These are phyloP conservation scores for Heracleum sosnowskyi DNA, from an alignment of 129 eudicot species.

Conservation along the genomic window DNA sequence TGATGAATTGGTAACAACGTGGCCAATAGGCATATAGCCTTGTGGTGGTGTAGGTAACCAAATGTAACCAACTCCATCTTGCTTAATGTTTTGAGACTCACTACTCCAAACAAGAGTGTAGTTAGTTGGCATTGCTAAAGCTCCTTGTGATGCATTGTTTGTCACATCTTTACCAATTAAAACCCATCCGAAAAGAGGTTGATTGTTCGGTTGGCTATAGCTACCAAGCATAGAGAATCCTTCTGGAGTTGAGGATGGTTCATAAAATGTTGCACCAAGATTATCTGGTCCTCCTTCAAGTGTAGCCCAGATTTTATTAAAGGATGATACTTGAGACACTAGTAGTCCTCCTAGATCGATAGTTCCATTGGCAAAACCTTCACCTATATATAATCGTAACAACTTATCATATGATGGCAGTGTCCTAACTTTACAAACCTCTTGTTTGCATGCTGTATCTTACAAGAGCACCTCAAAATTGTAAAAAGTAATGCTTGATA, in stretches of 20 bases:
- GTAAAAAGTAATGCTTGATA: background rate
- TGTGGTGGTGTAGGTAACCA: slow-evolving; percentile 43
- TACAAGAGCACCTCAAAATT: background rate
- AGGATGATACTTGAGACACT: slow-evolving; percentile 25
- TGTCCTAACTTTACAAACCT: background rate
- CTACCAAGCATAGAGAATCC: slow-evolving; percentile 38
- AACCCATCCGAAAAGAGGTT: slow-evolving; percentile 21
- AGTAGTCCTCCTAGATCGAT: slow-evolving; percentile 48
- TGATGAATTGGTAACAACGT: slow-evolving; percentile 36
- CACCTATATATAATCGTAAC: slow-evolving; percentile 18
- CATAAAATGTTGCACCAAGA: slow-evolving; percentile 37
- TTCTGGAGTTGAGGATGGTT: slow-evolving; percentile 26
- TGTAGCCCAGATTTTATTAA: slow-evolving; percentile 32
- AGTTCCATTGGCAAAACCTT: slow-evolving; percentile 32
- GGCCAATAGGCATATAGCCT: slow-evolving; percentile 38
- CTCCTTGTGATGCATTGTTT: slow-evolving; percentile 1
- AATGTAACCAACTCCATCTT: slow-evolving; percentile 29
- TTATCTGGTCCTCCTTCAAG: slow-evolving; percentile 24
- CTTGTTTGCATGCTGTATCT: background rate
- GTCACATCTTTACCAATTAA: slow-evolving; percentile 32
- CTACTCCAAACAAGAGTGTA: slow-evolving; percentile 44
- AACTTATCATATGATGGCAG: background rate
- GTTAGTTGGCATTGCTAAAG: slow-evolving; percentile 26
- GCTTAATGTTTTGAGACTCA: slow-evolving; percentile 15
- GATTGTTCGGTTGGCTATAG: slow-evolving; percentile 25